Evolutionary conservation across 805 yeast species (phyloP), one percentile per base, ranked within the genome.

Genomic region (Isabelozyma gotoi): DNA sequence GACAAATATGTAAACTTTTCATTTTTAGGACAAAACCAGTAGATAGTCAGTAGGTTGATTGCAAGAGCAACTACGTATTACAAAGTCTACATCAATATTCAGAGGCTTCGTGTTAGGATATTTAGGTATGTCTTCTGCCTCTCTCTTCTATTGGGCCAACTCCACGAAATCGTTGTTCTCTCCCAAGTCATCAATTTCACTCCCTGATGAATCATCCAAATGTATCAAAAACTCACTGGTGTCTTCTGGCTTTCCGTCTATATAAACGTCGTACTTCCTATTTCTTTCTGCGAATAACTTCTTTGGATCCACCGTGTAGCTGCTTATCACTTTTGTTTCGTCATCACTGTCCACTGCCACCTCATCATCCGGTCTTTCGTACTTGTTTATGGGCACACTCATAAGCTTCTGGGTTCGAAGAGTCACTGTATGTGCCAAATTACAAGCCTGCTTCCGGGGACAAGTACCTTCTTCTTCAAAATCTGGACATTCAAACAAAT

Each of bases 401-500:
- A 65, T 62, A 46, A 57, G 39, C 15, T 47, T 48, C 44, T 65
- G 71, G 2, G 57, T 56, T 14, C 66, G 38, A 37, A 44, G 47
- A 15, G 67, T 65, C 1, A 59, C 38, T 21, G 53, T 59, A 60
- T 85, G 92, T 31, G 57, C 56, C 37, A 86, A 64, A n/a, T 63
- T 60, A 56, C 92, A 86, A 16, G 61, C 55, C 19, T 57, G 63
- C 1, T 78, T 79, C 41, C 79, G 62, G 1, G 80, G 71, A 59
- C 95, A 87, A 24, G 50, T 54, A 10, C 84, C 85, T n/a, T 68
- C 67, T 46, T 79, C 81, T 49, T 78, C 83, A 51, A 74, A 77
- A 54, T 86, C 92, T 0, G 95, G 92, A 62, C 95, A 87, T 45
- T 78, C 78, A 50, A 69, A 75, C 12, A 65, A 61, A 56, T 87